Percentiles rank a stretch among this genome's conserved stretches.
These are phyloP conservation scores for Asterionellopsis glacialis DNA, from an alignment of 108 stramenopile genomes.

Conservation along the genomic window DNA sequence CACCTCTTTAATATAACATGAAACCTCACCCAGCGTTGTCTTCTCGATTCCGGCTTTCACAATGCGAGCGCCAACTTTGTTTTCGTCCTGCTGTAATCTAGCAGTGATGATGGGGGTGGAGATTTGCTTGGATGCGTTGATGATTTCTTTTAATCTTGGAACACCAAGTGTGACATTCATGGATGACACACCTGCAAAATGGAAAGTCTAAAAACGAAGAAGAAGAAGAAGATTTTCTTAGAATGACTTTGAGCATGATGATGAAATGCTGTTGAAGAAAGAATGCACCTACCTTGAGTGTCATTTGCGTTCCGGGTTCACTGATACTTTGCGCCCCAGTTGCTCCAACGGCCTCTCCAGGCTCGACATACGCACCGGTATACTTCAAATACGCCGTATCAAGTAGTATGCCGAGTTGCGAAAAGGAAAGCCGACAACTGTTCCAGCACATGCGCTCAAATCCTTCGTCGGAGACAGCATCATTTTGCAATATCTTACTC, in stretches of 20 bases:
- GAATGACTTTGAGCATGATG: slow-evolving; percentile 27
- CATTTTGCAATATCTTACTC: slow-evolving; percentile 22
- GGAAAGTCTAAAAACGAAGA: slow-evolving; percentile 75
- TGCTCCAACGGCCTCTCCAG: slow-evolving; percentile 97
- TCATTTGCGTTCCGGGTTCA: slow-evolving; percentile 99
- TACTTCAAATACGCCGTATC: slow-evolving; percentile 76
- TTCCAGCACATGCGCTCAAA: slow-evolving; percentile 51
- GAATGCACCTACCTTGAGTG: slow-evolving; percentile 62
- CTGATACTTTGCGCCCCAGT: slow-evolving; percentile 96
- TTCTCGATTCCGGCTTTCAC: slow-evolving; percentile 98
- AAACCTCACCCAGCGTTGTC: slow-evolving; percentile 93
- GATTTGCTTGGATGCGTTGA: slow-evolving; percentile 95
- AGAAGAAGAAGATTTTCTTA: slow-evolving; percentile 18
- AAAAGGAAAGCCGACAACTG: slow-evolving; percentile 68
- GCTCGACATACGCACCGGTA: slow-evolving; percentile 75
- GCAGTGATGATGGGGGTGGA: slow-evolving; percentile 99
- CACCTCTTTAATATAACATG: slow-evolving; percentile 93
- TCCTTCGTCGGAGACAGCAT: slow-evolving; percentile 10
- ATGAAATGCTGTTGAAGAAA: not conserved
- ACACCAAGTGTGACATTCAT: slow-evolving; percentile 99
- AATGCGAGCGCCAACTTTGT: slow-evolving; percentile 87
- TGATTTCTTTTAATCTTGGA: slow-evolving; percentile 98
- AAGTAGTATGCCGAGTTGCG: slow-evolving; percentile 72
- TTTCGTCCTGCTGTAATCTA: slow-evolving; percentile 78
- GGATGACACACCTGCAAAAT: slow-evolving; percentile 98